A percentile compares a stretch with the other conserved stretches of the same genome.
phyloP scores from a whole-genome alignment of 2,329 filamentous ascomycete genomes.

The Sordariomycetes sp. region DNA sequence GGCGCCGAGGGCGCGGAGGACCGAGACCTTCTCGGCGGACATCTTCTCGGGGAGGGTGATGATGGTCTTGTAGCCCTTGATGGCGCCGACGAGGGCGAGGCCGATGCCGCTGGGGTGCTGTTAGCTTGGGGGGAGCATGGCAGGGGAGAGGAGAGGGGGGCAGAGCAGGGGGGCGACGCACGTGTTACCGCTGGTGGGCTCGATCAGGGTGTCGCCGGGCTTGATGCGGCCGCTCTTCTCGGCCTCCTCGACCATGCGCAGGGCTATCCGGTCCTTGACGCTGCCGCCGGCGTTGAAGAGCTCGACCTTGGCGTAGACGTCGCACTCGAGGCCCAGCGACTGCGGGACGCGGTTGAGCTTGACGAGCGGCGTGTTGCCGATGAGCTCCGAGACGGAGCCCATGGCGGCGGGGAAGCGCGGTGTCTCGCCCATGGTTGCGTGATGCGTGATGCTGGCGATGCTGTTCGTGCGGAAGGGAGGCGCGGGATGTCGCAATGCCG shows the following conservation, averaged over 20 bases:
- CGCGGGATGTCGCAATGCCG: not conserved
- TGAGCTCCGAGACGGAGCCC: conserved; percentile 69
- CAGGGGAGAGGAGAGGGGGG: not conserved
- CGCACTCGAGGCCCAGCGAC: conserved; percentile 77
- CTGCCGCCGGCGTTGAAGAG: conserved; percentile 90
- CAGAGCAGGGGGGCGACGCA: conserved; percentile 12
- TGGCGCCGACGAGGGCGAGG: conserved; percentile 81
- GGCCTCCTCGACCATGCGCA: conserved; percentile 95
- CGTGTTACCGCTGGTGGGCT: conserved; percentile 97
- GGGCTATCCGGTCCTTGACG: conserved; percentile 88
- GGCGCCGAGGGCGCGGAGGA: conserved; percentile 84
- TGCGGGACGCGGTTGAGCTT: conserved; percentile 88
- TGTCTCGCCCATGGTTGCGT: not conserved
- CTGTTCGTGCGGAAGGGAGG: not conserved
- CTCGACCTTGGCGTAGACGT: conserved; percentile 85
- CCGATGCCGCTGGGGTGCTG: conserved; percentile 59
- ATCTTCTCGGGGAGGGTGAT: conserved; percentile 99
- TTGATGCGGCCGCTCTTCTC: conserved; percentile 88
- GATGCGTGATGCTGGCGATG: not conserved
- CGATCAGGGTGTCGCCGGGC: conserved; percentile 92
- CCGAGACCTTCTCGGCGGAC: conserved; percentile 95
- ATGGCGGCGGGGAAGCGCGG: conserved; percentile 21
- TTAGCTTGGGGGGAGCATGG: not conserved
- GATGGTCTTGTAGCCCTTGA: conserved; percentile 97
- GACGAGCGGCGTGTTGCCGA: conserved; percentile 93